Evolutionary conservation across 129 eudicot genomes (phyloP).

Genomic region (Lonicera japonica): DNA sequence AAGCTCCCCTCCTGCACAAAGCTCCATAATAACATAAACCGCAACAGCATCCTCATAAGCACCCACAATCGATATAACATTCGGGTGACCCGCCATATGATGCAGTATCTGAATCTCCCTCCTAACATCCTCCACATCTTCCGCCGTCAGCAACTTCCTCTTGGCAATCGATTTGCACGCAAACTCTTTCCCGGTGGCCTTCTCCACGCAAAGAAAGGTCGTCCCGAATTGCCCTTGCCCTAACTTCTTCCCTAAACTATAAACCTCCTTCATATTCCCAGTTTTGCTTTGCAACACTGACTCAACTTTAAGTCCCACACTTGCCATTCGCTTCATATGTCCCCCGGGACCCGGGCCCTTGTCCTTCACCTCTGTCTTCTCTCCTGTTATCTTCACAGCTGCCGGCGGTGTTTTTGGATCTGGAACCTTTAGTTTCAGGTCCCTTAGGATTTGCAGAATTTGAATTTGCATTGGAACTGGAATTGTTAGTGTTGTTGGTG

Average conservation of each 20-base stretch:
- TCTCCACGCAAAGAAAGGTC: constrained; percentile 50
- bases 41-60: constrained; percentile 88
- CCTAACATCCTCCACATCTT: constrained; percentile 85
- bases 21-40: constrained; percentile 72
- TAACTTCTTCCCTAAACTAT: constrained; percentile 58
- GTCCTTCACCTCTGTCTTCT: constrained; percentile 21
- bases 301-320: constrained; percentile 45
- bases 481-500: constrained; percentile 1
- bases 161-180: constrained; percentile 83
- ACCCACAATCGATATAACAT: constrained; percentile 54
- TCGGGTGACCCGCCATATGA: constrained; percentile 71
- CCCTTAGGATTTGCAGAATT: constrained; percentile 15
- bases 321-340: constrained; percentile 41
- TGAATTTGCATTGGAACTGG: constrained; percentile 6
- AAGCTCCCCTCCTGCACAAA: constrained; percentile 82
- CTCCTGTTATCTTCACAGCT: constrained; percentile 27
- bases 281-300: constrained; percentile 60
- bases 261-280: constrained; percentile 67
- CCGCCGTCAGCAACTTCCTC: constrained; percentile 49
- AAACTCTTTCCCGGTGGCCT: constrained; percentile 44
- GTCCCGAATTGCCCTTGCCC: constrained; percentile 92
- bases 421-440: constrained; percentile 14
- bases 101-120: constrained; percentile 92
- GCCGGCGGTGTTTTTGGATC: constrained; percentile 31
- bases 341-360: too few species aligned